Evolutionary conservation across 1,284 basidiomycete genomes (phyloP).

Genomic region (Phylloboletellus chloephorus): DNA sequence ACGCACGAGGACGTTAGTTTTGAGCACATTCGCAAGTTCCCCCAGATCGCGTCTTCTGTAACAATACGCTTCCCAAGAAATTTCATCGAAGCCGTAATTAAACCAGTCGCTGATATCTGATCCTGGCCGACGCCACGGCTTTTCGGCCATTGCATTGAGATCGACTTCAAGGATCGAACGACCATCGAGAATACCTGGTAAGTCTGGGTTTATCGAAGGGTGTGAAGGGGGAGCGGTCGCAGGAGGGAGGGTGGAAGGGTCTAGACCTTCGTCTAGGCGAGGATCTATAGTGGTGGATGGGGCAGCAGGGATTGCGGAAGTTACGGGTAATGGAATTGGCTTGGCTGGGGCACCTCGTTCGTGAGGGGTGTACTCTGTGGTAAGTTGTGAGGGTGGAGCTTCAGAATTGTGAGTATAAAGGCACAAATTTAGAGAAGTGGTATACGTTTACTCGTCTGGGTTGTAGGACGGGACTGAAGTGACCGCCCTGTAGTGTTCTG

Average conservation of each 20-base stretch:
- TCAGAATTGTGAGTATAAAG: slow-evolving; percentile 14
- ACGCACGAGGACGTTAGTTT: slow-evolving; percentile 71
- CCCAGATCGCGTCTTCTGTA: slow-evolving; percentile 79
- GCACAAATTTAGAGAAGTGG: background rate
- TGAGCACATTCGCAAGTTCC: slow-evolving; percentile 71
- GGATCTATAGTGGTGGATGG: slow-evolving; percentile 22
- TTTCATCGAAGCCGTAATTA: slow-evolving; percentile 98
- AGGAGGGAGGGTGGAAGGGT: slow-evolving; percentile 58
- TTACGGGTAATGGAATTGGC: slow-evolving; percentile 18
- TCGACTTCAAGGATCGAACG: slow-evolving; percentile 89
- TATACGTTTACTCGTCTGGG: slow-evolving; percentile 33
- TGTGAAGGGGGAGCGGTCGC: slow-evolving; percentile 68
- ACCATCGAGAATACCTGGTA: slow-evolving; percentile 66
- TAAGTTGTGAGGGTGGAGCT: slow-evolving; percentile 55
- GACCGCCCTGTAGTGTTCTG: slow-evolving; percentile 28
- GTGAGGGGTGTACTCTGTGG: slow-evolving; percentile 88
- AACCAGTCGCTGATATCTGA: slow-evolving; percentile 97
- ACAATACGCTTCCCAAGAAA: slow-evolving; percentile 90
- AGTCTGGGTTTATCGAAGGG: slow-evolving; percentile 66
- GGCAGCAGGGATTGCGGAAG: slow-evolving; percentile 19
- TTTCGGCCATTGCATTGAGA: slow-evolving; percentile 74
- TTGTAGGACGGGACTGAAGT: slow-evolving; percentile 22
- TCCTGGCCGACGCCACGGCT: slow-evolving; percentile 91
- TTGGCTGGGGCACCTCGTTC: slow-evolving; percentile 49
- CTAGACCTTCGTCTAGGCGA: slow-evolving; percentile 47